phyloP scores from a whole-genome alignment of 805 yeast genomes.

The Suhomyces xylopsoci region DNA sequence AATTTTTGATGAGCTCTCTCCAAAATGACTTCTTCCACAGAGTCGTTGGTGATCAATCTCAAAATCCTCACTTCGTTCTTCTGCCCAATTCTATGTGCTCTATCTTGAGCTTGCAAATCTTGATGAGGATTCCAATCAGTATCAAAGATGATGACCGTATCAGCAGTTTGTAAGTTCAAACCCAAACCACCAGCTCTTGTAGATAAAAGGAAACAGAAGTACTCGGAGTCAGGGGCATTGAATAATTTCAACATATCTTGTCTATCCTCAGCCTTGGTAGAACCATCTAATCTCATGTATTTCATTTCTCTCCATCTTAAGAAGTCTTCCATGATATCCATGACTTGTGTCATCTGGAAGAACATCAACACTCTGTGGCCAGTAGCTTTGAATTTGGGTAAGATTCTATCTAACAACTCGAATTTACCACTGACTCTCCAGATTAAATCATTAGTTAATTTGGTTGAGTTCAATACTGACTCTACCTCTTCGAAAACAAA shows the following conservation, averaged over 20 bases:
- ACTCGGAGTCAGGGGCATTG: constrained; percentile 73
- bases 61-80: constrained; percentile 82
- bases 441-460: constrained; percentile 60
- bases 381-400: constrained; percentile 69
- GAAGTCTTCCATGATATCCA: constrained; percentile 88
- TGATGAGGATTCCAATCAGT: constrained; percentile 93
- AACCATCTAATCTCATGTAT: constrained; percentile 77
- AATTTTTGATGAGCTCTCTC: constrained; percentile 81
- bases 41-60: constrained; percentile 75
- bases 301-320: constrained; percentile 63
- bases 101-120: constrained; percentile 86
- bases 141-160: constrained; percentile 81
- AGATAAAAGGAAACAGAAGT: constrained; percentile 73
- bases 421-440: constrained; percentile 82
- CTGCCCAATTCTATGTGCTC: constrained; percentile 89
- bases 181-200: constrained; percentile 92
- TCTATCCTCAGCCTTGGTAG: constrained; percentile 82
- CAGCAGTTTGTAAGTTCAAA: constrained; percentile 81
- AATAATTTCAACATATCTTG: constrained; percentile 68
- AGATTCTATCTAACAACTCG: constrained; percentile 68
- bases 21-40: constrained; percentile 79
- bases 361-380: constrained; percentile 80
- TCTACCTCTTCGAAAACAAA: constrained; percentile 84
- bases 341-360: constrained; percentile 86
- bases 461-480: constrained; percentile 59